Base-by-base conservation (phyloP, 148 eudicot genomes). In the Rhododendron vialii region DNA sequence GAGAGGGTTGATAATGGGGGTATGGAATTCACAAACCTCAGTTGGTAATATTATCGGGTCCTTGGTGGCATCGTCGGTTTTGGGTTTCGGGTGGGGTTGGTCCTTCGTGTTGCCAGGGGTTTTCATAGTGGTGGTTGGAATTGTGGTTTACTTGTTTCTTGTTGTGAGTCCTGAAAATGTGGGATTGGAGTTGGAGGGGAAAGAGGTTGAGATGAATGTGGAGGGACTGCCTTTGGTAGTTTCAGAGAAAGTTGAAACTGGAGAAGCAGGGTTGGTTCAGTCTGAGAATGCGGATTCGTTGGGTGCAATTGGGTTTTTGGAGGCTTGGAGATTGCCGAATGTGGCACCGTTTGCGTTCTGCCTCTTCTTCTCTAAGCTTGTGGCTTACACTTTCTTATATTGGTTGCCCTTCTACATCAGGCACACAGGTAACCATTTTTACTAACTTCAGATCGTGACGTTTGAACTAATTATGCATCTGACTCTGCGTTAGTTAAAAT, bases 41-140 rank as follows among this genome's bases (percentile, higher is more conserved):
- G 91, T 97, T 28, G 99, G 99, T 9, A 97, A 97, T 69, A 95
- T 97, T 80, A 47, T 95, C 1, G 99, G 99, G 1, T 97, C 99
- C 3, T 15, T 97, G 35, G 86, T 93, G n/a, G 99, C 98, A 0
- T 93, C 98, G 0, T 94, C 93, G 0, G 92, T 93, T 85, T 85
- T 97, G 61, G 93, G 92, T 13, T 91, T 86, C 84, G 99, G 99
- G 48, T 97, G 99, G 99, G 99, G 99, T 57, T 97, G 99, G 98
- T 93, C 98, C 4, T 97, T 97, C 87, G 87, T 93, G 73, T 90
- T 93, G 89, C 98, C 99, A 20, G 99, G 98, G 18, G 15, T 94
- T 11, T 89, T 93, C 17, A 90, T 95, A 13, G 69, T 94, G 51
- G 41, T 92, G 26, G 85, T 90, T 43, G 94, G 96, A 13, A 57